Evolutionary conservation across 805 yeast genomes (phyloP).

Genomic region (Ogataea ramenticola): DNA sequence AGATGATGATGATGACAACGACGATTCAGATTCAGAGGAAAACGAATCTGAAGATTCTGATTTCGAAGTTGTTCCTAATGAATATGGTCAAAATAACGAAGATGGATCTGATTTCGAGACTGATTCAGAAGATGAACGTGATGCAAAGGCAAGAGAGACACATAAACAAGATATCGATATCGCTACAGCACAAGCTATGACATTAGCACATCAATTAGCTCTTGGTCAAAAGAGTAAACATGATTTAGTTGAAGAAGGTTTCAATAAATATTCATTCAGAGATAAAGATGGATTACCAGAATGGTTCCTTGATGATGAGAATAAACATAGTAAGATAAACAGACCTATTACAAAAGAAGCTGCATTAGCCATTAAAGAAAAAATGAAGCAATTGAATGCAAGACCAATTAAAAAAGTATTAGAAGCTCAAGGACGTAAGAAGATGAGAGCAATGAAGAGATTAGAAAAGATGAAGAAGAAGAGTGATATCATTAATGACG

Average conservation of each 20-base stretch:
- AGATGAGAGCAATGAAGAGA: slow-evolving; percentile 82
- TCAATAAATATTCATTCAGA: slow-evolving; percentile 85
- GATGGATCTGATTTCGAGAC: slow-evolving; percentile 38
- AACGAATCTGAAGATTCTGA: slow-evolving; percentile 21
- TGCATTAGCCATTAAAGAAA: slow-evolving; percentile 67
- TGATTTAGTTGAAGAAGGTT: slow-evolving; percentile 87
- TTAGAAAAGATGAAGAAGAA: slow-evolving; percentile 87
- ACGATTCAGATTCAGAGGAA: slow-evolving; percentile 12
- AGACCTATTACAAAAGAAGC: slow-evolving; percentile 97
- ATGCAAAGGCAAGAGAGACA: slow-evolving; percentile 31
- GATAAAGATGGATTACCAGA: slow-evolving; percentile 87
- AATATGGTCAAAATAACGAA: slow-evolving; percentile 27
- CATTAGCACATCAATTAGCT: slow-evolving; percentile 93
- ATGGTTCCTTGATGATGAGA: slow-evolving; percentile 97
- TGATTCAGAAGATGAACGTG: slow-evolving; percentile 45
- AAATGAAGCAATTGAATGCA: slow-evolving; percentile 78
- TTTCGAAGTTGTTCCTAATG: slow-evolving; percentile 42
- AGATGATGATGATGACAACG: neutral
- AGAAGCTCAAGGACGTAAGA: slow-evolving; percentile 96
- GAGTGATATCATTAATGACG: slow-evolving; percentile 86
- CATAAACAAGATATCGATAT: slow-evolving; percentile 67
- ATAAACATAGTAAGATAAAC: slow-evolving; percentile 71
- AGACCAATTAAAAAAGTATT: slow-evolving; percentile 98
- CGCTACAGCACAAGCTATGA: slow-evolving; percentile 95
- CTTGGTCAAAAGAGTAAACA: slow-evolving; percentile 79